phyloP scores from a whole-genome alignment of 495 filamentous ascomycete genomes.

The Annulohypoxylon stygium region DNA sequence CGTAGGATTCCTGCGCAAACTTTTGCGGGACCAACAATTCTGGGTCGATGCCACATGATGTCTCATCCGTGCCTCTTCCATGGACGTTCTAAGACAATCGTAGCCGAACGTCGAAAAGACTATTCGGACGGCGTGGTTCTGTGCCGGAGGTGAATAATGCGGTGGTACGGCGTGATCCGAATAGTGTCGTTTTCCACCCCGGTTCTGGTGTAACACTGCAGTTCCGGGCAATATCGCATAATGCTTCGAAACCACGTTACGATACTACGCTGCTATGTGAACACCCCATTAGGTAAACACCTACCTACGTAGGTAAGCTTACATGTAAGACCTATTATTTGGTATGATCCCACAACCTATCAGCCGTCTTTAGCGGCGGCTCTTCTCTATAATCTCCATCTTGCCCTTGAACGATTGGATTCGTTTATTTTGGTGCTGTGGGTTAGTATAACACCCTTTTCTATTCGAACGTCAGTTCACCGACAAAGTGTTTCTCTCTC shows the following conservation, averaged over 20 bases:
- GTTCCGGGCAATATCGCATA: neutral
- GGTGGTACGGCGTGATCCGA: neutral
- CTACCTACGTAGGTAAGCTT: neutral
- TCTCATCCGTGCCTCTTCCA: neutral
- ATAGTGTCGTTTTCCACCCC: neutral
- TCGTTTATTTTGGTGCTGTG: neutral
- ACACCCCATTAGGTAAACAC: neutral
- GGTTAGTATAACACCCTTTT: neutral
- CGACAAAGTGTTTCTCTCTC: slow-evolving; percentile 1
- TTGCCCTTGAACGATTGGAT: neutral
- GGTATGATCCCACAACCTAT: slow-evolving; percentile 1
- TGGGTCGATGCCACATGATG: neutral
- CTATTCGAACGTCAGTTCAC: neutral
- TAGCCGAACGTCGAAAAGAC: neutral
- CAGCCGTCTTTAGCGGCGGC: neutral
- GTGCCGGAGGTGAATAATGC: neutral
- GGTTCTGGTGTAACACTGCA: slow-evolving; percentile 5
- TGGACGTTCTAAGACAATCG: neutral
- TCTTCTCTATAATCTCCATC: neutral
- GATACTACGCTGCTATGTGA: neutral
- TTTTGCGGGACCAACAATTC: neutral
- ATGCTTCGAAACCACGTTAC: slow-evolving; percentile 6
- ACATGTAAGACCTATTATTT: neutral
- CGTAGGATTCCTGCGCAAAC: neutral
- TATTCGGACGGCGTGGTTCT: neutral